Evolutionary conservation across 169 alveolate genomes (phyloP).

Genomic region (Plasmodium knowlesi): DNA sequence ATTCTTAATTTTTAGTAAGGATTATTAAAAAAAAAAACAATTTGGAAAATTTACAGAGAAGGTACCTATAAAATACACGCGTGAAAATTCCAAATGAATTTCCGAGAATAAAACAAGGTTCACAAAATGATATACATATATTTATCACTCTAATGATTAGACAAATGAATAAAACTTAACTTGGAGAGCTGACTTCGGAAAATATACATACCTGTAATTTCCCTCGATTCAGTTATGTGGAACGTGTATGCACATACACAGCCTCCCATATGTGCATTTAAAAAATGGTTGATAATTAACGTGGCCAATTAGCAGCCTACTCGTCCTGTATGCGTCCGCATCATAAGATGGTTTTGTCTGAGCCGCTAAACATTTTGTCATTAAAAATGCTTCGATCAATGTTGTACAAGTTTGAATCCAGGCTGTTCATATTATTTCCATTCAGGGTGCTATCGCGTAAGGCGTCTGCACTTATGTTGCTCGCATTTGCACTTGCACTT

Average conservation of each 20-base stretch:
- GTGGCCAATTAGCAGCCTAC: background rate
- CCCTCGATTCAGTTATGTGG: background rate
- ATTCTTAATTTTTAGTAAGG: conserved; percentile 10
- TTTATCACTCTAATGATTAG: conserved; percentile 15
- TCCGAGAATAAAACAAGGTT: background rate
- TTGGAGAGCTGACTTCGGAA: background rate
- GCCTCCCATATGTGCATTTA: background rate
- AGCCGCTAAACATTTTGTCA: conserved; percentile 1
- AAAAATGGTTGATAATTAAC: conserved; percentile 11
- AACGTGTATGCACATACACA: background rate
- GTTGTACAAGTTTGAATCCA: conserved; percentile 9
- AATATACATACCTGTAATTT: conserved; percentile 7
- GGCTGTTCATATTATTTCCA: background rate
- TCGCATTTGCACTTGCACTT: background rate
- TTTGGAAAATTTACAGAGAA: background rate
- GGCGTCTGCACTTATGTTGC: background rate
- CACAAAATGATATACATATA: conserved; percentile 14
- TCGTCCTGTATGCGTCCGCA: background rate
- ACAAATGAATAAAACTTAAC: conserved; percentile 21
- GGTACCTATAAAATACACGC: background rate
- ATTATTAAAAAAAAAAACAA: conserved; percentile 7
- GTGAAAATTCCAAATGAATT: background rate
- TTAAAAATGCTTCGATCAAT: conserved; percentile 34
- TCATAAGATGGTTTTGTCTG: conserved; percentile 17
- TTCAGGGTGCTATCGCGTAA: background rate